These are phyloP conservation scores for Furculomyces boomerangus DNA, from an alignment of 371 early-diverging fungal species.

Conservation along the genomic window DNA sequence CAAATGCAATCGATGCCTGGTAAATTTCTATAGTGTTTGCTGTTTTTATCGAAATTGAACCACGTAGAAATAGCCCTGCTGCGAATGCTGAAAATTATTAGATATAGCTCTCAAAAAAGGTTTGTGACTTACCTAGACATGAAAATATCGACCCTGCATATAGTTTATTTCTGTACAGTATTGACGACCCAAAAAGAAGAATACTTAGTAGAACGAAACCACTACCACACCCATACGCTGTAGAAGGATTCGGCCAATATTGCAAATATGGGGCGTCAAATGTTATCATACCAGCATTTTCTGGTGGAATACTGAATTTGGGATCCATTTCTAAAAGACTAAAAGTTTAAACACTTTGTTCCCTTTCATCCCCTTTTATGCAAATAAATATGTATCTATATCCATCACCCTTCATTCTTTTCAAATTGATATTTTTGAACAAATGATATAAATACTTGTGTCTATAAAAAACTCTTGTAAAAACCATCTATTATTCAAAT, in stretches of 20 bases:
- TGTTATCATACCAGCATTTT: background rate
- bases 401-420: no score
- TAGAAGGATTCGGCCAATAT: background rate
- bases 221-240: background rate
- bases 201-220: background rate
- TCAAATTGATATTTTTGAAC: no score
- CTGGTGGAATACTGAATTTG: background rate
- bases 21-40: background rate
- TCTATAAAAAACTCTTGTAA: no score
- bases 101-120: background rate
- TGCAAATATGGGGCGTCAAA: background rate
- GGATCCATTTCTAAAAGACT: slow-evolving; percentile 2
- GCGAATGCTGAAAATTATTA: background rate
- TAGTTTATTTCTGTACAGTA: background rate
- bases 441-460: no score
- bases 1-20: background rate
- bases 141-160: background rate
- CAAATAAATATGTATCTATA: no score
- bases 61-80: background rate
- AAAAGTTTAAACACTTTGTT: no score
- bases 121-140: background rate
- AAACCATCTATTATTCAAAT: no score
- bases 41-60: background rate
- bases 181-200: background rate
- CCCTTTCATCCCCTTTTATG: no score